Evolutionary conservation across 2,329 filamentous ascomycete species (phyloP).

Genomic region (Scolecobasidium constrictum): DNA sequence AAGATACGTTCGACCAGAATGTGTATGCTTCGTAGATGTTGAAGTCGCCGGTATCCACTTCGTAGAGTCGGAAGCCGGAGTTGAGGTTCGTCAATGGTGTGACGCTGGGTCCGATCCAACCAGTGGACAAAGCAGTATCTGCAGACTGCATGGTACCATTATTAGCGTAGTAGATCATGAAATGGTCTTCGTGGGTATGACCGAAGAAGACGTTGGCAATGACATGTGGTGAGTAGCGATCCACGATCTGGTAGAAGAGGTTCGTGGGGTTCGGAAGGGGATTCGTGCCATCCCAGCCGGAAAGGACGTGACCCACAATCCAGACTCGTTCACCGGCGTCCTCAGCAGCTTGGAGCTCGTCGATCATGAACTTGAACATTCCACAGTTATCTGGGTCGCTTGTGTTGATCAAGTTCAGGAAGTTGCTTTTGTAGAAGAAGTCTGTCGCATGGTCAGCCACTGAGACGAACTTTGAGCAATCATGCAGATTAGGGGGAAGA

Average conservation of each 20-base stretch:
- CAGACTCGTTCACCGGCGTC: conserved; percentile 42
- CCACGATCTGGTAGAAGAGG: conserved; percentile 44
- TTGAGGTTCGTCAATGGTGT: conserved; percentile 46
- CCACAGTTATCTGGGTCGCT: conserved; percentile 40
- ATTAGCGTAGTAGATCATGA: conserved; percentile 44
- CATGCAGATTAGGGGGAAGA: no score
- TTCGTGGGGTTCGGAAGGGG: conserved; percentile 42
- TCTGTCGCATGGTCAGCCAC: conserved; percentile 20
- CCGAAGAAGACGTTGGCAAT: conserved; percentile 45
- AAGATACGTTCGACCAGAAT: conserved; percentile 40
- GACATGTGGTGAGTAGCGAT: conserved; percentile 43
- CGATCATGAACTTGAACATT: conserved; percentile 37
- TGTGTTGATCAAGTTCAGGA: conserved; percentile 41
- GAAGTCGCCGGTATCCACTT: conserved; percentile 43
- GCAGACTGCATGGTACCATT: conserved; percentile 34
- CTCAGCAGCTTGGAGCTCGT: conserved; percentile 42
- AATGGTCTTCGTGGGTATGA: conserved; percentile 44
- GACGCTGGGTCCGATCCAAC: conserved; percentile 36
- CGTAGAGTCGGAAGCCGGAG: conserved; percentile 42
- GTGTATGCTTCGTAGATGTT: conserved; percentile 44
- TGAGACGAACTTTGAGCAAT: no score
- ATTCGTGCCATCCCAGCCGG: conserved; percentile 46
- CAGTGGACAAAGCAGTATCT: conserved; percentile 34
- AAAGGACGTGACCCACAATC: conserved; percentile 44
- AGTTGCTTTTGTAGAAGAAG: conserved; percentile 36